Evolutionary conservation across 2,329 filamentous ascomycete species (phyloP), one percentile per base, ranked within the genome.

Genomic region (Cyphellophora europaea): DNA sequence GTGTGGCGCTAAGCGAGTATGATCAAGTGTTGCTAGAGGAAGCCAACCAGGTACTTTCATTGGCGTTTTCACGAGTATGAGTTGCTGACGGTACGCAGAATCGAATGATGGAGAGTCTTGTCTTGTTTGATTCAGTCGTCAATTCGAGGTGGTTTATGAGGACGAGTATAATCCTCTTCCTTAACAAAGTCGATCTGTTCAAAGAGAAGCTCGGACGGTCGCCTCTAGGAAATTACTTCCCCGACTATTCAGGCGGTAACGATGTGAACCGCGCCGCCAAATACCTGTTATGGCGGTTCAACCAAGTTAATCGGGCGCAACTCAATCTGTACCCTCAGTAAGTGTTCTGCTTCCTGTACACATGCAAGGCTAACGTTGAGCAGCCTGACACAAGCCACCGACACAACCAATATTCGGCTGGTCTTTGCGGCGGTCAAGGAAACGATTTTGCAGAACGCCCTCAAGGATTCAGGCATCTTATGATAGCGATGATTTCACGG

Each of bases 91-190:
- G 5, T 10, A 33, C 27, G n/a, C 49, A 94, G 86, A 98, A 98
- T 59, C 91, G 91, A 44, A 98, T 98, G 91, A 94, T 96, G 86
- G 91, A 98, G 61, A 94, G 87, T 54, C 62, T 98, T 34, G 76
- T 96, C 11, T 72, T 98, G 4, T 98, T 98, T 57, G 91, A 98
- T 62, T 96, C 89, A 1, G 91, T 98, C 4, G 91, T 98, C 49
- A 98, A 98, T 63, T 96, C 91, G 19, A 74, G 91, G 50, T 98
- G 91, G 91, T 98, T 98, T 62, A 93, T 96, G 82, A 74, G 91
- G 50, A 98, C 91, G 10, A 95, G 88, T 56, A 98, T 98, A 55
- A 96, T 98, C 54, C 71, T 98, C 38, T 98, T 98, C 66, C 72
- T 98, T 43, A 98, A 98, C 69, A 98, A 98, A 61, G 91, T 98